Conservation (phyloP, 73 alveolate genomes). For the Paramecium sexaurelia region DNA sequence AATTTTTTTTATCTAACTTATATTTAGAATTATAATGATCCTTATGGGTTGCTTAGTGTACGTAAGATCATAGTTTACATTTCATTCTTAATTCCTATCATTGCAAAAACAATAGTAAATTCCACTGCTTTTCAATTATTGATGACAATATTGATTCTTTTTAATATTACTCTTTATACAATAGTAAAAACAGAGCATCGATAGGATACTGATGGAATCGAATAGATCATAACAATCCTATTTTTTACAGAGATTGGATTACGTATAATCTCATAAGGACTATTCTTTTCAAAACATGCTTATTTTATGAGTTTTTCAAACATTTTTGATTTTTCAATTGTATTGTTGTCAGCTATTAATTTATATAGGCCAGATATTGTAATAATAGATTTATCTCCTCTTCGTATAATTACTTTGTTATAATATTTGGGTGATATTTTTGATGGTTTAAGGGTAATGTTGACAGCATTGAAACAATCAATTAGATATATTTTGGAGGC, state of each 20-base stretch:
- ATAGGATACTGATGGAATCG: background rate
- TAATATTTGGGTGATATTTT: slow-evolving; percentile 19
- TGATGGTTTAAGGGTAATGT: background rate
- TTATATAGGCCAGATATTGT: background rate
- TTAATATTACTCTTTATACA: background rate
- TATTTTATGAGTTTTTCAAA: background rate
- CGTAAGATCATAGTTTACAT: background rate
- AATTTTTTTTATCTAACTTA: background rate
- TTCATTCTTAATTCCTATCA: background rate
- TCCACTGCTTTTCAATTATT: background rate
- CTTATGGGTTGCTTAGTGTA: background rate
- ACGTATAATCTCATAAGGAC: background rate
- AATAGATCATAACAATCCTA: background rate
- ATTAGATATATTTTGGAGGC: slow-evolving; percentile 25
- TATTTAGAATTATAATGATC: background rate
- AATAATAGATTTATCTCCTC: slow-evolving; percentile 8
- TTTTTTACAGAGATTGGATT: background rate
- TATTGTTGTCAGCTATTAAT: background rate
- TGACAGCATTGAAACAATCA: slow-evolving; percentile 1
- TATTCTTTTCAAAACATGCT: slow-evolving; percentile 11
- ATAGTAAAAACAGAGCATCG: background rate
- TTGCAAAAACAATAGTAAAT: background rate
- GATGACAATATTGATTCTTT: background rate
- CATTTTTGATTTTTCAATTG: slow-evolving; percentile 1
- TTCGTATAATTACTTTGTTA: background rate